These are phyloP conservation scores for Mycena citricolor DNA, from an alignment of 1,284 basidiomycete species.

Conservation along the genomic window DNA sequence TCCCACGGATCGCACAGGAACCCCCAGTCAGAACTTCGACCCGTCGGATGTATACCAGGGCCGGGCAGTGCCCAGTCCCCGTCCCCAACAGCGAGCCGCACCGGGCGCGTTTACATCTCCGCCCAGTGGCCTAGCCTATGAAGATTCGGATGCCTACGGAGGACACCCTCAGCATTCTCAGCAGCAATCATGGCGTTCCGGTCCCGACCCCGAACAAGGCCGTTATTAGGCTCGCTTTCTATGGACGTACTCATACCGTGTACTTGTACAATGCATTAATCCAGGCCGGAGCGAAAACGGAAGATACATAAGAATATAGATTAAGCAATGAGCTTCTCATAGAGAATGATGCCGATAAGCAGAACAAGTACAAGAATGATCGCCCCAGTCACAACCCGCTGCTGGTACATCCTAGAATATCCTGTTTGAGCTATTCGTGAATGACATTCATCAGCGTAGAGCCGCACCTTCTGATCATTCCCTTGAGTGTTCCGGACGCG, in stretches of 20 bases:
- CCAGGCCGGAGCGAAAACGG: constrained; percentile 16
- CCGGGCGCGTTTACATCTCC: constrained; percentile 22
- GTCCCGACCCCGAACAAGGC: constrained; percentile 33
- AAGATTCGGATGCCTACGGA: constrained; percentile 32
- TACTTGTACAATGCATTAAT: constrained; percentile 24
- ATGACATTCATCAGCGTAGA: constrained; percentile 12
- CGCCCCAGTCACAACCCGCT: constrained; percentile 67
- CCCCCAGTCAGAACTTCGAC: constrained; percentile 36
- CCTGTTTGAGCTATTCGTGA: constrained; percentile 35
- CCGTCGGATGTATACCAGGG: constrained; percentile 54
- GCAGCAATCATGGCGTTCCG: constrained; percentile 26
- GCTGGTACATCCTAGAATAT: constrained; percentile 73
- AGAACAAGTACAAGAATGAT: constrained; percentile 71
- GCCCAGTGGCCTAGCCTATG: constrained; percentile 35
- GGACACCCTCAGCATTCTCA: constrained; percentile 22
- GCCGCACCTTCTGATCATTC: constrained; percentile 73
- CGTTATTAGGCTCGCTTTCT: constrained; percentile 27
- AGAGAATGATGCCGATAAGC: constrained; percentile 69
- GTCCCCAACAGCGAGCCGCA: constrained; percentile 23
- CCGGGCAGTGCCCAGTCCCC: constrained; percentile 34
- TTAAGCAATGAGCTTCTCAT: constrained; percentile 56
- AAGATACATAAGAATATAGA: constrained; percentile 26
- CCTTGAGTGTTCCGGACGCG: constrained; percentile 71
- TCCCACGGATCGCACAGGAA: constrained; percentile 32
- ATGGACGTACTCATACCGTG: constrained; percentile 21